Percentiles rank a stretch among this genome's conserved stretches.
Evolutionary conservation across 129 eudicot species (phyloP).

Genomic region (Daucus carota): DH1_v3.0 NC_030385.2:604501-605000

Average conservation of each 20-base stretch:
- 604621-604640: slow-evolving; percentile 77
- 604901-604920: slow-evolving; percentile 85
- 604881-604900: slow-evolving; percentile 99
- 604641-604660: slow-evolving; percentile 20
- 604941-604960: slow-evolving; percentile 10
- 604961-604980: neutral
- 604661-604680: neutral
- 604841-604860: slow-evolving; percentile 96
- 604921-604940: slow-evolving; percentile 97
- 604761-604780: slow-evolving; percentile 99
- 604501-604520: neutral
- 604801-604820: slow-evolving; percentile 99
- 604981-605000: neutral
- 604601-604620: slow-evolving; percentile 97
- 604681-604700: neutral
- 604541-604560: neutral
- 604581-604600: slow-evolving; percentile 50
- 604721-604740: neutral
- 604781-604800: slow-evolving; percentile 99
- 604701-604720: neutral
- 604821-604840: slow-evolving; percentile 92
- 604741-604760: slow-evolving; percentile 47
- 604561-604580: slow-evolving; percentile 53
- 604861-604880: slow-evolving; percentile 97
- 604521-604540: neutral